These are phyloP conservation scores for Penicillium vulpinum DNA, from an alignment of 2,329 filamentous ascomycete species.

Conservation along the genomic window DNA sequence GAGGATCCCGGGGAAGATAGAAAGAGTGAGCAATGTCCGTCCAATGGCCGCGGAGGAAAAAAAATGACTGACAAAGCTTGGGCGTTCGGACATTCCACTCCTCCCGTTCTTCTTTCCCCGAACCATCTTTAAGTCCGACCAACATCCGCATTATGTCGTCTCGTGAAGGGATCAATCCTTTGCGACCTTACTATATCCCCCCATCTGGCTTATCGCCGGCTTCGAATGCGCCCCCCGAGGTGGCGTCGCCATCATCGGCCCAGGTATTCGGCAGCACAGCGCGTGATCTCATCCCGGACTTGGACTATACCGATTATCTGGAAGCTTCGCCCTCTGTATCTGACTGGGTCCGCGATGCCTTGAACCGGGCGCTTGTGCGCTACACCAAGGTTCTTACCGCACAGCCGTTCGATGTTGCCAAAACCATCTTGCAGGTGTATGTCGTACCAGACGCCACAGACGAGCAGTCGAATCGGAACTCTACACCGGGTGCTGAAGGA, in stretches of 20 bases:
- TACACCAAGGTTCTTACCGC: slow-evolving; percentile 86
- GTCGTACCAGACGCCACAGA: slow-evolving; percentile 46
- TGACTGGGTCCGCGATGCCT: slow-evolving; percentile 70
- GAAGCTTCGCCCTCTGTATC: slow-evolving; percentile 74
- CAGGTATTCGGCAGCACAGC: slow-evolving; percentile 63
- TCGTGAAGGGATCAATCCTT: slow-evolving; percentile 57
- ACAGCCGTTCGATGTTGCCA: slow-evolving; percentile 96
- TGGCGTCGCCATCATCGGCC: slow-evolving; percentile 43
- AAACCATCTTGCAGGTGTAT: slow-evolving; percentile 82
- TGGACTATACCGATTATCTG: slow-evolving; percentile 89
- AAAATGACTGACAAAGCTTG: slow-evolving; percentile 27
- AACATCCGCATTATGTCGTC: slow-evolving; percentile 45
- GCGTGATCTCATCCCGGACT: slow-evolving; percentile 81
- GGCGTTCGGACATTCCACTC: slow-evolving; percentile 18
- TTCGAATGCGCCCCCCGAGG: slow-evolving; percentile 34
- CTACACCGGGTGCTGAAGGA: slow-evolving; percentile 25
- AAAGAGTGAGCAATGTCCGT: slow-evolving; percentile 12
- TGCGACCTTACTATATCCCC: slow-evolving; percentile 63
- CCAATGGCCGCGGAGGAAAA: slow-evolving; percentile 27
- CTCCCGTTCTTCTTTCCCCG: slow-evolving; percentile 19
- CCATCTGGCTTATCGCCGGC: slow-evolving; percentile 60
- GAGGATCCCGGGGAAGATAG: slow-evolving; percentile 24
- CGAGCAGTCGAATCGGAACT: slow-evolving; percentile 31
- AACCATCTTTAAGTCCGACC: slow-evolving; percentile 16
- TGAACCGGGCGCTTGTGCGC: slow-evolving; percentile 87